phyloP scores from a whole-genome alignment of 768 basidiomycete species.

The Boletus sp. region DNA sequence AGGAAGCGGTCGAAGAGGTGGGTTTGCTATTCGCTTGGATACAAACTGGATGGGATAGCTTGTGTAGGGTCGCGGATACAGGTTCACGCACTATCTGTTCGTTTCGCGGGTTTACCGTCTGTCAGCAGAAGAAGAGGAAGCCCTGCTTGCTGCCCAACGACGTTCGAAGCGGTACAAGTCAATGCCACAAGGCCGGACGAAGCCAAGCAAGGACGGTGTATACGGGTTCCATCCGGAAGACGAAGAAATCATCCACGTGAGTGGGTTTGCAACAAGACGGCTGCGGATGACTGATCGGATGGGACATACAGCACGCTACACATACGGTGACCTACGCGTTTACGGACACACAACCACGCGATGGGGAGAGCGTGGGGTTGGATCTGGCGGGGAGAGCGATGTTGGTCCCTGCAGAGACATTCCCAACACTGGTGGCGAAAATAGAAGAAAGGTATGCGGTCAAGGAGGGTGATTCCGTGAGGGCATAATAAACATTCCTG shows the following conservation, averaged over 20 bases:
- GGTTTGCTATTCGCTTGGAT: constrained; percentile 21
- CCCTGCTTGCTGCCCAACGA: constrained; percentile 41
- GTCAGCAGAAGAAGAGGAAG: constrained; percentile 61
- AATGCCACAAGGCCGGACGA: constrained; percentile 10
- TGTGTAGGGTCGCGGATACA: constrained; percentile 54
- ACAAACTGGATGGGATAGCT: no score
- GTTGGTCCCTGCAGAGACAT: constrained; percentile 48
- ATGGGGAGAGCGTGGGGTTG: constrained; percentile 67
- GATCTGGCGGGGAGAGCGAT: constrained; percentile 67
- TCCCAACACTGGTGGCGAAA: constrained; percentile 39
- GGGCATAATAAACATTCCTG: no score
- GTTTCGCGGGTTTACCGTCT: constrained; percentile 78
- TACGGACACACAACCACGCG: constrained; percentile 50
- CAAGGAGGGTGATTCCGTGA: no score
- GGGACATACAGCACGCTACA: constrained; percentile 16
- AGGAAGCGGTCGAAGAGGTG: constrained; percentile 65
- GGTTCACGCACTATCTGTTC: constrained; percentile 71
- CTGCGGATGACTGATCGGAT: not conserved
- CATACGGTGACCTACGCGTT: constrained; percentile 40
- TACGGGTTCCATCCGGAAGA: constrained; percentile 89
- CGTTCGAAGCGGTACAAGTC: constrained; percentile 37
- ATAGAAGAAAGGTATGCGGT: constrained; percentile 34
- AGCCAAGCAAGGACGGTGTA: constrained; percentile 43
- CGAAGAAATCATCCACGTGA: constrained; percentile 62
- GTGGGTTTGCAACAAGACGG: not conserved